Evolutionary conservation across 1,284 basidiomycete genomes (phyloP), one percentile per base, ranked within the genome.

Genomic region (Hypsizygus ulmarius): DNA sequence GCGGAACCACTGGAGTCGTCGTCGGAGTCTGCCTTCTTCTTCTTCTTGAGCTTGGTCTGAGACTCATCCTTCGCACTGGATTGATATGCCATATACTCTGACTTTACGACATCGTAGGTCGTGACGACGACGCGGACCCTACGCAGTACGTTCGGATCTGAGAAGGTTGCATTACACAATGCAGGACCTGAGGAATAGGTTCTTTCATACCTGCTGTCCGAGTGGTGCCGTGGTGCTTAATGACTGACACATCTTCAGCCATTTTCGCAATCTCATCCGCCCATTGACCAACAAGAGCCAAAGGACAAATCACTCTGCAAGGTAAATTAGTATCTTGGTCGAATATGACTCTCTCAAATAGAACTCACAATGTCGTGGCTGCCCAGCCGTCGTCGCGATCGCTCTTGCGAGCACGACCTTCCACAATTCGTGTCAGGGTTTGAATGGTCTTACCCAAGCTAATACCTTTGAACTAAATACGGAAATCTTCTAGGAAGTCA

Each of bases 381-480:
- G 78, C 72, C 75, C 77, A 92, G 0, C 90, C 89, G 8, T 82
- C 81, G n/a, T 77, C 75, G 54, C 75, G 79, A 58, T 93, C 90
- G 2, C 77, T 74, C 49, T 81, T 80, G 11, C 75, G 80, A 3
- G 87, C 79, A 3, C 77, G 74, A 1, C 88, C 88, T 49, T 91
- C 88, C 0, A 89, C 81, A 33, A 97, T 92, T 0, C 91, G 78
- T 0, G 87, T 80, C 5, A 97, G 71, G 0, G 90, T 90, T 62
- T 97, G 94, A n/a, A 96, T 90, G 0, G 93, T 97, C 70, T 97
- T 95, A 1, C 92, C 93, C 1, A 95, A 75, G 54, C 85, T 88
- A 46, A 21, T 18, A 30, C 52, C 43, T 19, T 25, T 18, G 36
- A 33, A 45, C n/a, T 25, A 35, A 29, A 43, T 12, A 50, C 29